A percentile compares a stretch with the other conserved stretches of the same genome.
phyloP scores from a whole-genome alignment of 208 protist genomes.

The Wallacemonas sp. region DNA sequence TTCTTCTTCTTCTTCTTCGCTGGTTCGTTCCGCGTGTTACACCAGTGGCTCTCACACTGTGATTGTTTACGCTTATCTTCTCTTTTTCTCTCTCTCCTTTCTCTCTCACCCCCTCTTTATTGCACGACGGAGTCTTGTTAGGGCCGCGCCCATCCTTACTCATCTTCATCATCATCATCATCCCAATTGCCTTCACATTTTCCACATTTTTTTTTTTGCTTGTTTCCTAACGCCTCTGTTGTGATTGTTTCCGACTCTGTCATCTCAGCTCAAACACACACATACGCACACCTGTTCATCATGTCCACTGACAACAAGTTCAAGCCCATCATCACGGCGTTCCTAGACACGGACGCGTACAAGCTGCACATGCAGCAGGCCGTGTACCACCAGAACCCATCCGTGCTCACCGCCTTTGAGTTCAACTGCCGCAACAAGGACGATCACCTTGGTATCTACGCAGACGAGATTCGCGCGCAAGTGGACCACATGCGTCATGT shows the following conservation, averaged over 20 bases:
- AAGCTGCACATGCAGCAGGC: constrained; percentile 92
- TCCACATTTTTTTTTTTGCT: background rate
- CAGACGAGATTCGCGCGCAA: constrained; percentile 54
- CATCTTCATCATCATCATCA: background rate
- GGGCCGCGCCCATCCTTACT: too few species aligned
- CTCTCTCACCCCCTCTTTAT: background rate
- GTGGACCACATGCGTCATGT: constrained; percentile 53
- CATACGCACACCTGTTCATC: background rate
- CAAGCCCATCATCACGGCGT: constrained; percentile 73
- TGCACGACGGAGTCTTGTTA: too few species aligned
- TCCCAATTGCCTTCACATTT: background rate
- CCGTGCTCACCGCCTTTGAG: constrained; percentile 54
- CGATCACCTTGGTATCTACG: constrained; percentile 74
- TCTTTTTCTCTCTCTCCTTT: constrained; percentile 13
- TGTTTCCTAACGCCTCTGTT: too few species aligned
- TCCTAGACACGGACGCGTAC: constrained; percentile 89
- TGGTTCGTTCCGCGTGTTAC: too few species aligned
- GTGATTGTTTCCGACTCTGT: too few species aligned
- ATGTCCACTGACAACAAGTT: constrained; percentile 31
- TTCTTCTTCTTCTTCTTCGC: constrained; percentile 1
- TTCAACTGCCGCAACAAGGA: constrained; percentile 76
- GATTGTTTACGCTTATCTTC: constrained; percentile 8
- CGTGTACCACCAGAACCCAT: constrained; percentile 69
- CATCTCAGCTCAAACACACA: background rate
- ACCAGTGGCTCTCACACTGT: too few species aligned